phyloP scores from a whole-genome alignment of 768 basidiomycete species.

The Boletus coccyginus region DNA sequence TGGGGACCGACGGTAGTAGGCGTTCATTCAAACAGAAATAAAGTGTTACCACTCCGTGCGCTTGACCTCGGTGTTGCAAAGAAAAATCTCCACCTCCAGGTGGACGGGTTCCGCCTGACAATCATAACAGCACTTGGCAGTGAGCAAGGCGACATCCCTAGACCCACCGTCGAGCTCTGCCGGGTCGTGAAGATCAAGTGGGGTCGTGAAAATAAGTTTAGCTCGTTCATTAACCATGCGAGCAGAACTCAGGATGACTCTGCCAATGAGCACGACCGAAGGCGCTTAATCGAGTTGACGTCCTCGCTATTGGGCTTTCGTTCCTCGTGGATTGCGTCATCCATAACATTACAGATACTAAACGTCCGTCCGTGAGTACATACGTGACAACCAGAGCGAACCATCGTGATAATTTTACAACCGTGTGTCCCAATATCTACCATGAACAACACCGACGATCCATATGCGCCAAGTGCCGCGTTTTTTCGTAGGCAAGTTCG shows the following conservation, averaged over 20 bases:
- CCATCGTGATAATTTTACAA: conserved; percentile 19
- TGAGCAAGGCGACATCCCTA: background rate
- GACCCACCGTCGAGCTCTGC: background rate
- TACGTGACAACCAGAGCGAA: conserved; percentile 6
- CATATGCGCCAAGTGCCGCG: conserved; percentile 10
- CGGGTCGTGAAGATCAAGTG: too few relatives aligned
- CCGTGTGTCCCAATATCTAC: conserved; percentile 18
- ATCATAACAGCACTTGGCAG: too few relatives aligned
- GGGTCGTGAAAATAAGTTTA: background rate
- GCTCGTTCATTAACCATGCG: background rate
- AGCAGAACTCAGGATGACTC: too few relatives aligned
- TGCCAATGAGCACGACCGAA: too few relatives aligned
- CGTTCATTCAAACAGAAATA: background rate
- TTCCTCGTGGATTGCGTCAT: background rate
- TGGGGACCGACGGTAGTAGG: too few relatives aligned
- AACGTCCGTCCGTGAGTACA: conserved; percentile 15
- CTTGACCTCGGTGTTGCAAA: background rate
- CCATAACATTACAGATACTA: conserved; percentile 21
- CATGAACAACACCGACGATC: conserved; percentile 6
- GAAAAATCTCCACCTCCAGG: too few relatives aligned
- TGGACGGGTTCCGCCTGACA: too few relatives aligned
- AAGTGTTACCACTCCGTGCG: background rate
- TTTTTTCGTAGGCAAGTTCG: background rate
- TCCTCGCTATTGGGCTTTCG: too few relatives aligned
- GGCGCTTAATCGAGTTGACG: too few relatives aligned